Percentiles rank a stretch among this genome's conserved stretches.
phyloP scores from a whole-genome alignment of 2,329 filamentous ascomycete genomes.

The Onygenales sp. region DNA sequence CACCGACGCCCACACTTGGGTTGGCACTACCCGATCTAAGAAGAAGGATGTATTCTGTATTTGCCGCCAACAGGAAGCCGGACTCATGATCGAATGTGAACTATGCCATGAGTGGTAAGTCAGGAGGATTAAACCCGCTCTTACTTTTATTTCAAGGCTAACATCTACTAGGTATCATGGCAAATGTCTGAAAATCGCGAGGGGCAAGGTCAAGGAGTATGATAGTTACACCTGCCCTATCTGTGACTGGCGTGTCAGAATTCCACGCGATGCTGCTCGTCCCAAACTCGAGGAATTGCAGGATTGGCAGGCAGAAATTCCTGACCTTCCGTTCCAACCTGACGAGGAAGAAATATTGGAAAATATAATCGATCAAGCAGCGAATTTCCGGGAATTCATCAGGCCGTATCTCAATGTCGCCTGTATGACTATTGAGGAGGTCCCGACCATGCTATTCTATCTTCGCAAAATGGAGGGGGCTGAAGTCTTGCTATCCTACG shows the following conservation, averaged over 20 bases:
- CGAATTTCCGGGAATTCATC: conserved; percentile 75
- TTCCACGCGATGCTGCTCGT: conserved; percentile 88
- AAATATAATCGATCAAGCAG: conserved; percentile 78
- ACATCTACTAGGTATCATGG: conserved; percentile 68
- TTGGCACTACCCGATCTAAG: conserved; percentile 39
- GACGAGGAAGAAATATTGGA: conserved; percentile 83
- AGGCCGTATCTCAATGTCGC: conserved; percentile 69
- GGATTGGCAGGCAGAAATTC: conserved; percentile 74
- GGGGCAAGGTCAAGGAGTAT: conserved; percentile 95
- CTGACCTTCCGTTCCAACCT: conserved; percentile 77
- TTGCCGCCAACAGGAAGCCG: conserved; percentile 82
- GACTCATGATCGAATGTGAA: conserved; percentile 99
- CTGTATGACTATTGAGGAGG: conserved; percentile 73
- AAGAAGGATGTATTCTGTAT: conserved; percentile 90
- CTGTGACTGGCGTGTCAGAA: conserved; percentile 94
- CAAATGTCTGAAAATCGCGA: conserved; percentile 94
- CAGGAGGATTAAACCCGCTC: not conserved
- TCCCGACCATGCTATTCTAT: conserved; percentile 86
- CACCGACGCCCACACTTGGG: conserved; percentile 37
- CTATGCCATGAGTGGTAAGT: conserved; percentile 92
- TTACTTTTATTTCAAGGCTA: conserved; percentile 2
- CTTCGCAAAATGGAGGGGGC: conserved; percentile 94
- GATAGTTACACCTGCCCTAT: conserved; percentile 98
- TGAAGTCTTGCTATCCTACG: conserved; percentile 79
- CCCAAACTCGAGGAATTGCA: conserved; percentile 89